phyloP scores from a whole-genome alignment of 345 rosid species.

The Cardiospermum halicacabum region DNA sequence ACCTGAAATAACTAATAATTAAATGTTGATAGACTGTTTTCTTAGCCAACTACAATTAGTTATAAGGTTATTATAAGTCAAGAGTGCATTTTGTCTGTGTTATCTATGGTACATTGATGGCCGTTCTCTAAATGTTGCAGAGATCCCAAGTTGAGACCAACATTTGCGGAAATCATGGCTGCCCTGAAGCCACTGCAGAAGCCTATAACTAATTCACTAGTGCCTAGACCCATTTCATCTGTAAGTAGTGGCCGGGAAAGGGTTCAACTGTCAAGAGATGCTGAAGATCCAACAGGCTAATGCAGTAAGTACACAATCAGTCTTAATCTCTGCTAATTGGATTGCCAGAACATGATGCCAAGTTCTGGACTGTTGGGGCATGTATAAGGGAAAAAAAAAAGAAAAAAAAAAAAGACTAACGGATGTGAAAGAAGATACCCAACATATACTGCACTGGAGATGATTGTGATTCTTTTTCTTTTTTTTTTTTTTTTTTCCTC shows the following conservation, averaged over 20 bases:
- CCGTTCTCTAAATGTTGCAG: slow-evolving; percentile 26
- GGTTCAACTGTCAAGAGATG: slow-evolving; percentile 17
- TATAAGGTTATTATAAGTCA: neutral
- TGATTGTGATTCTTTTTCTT: slow-evolving; percentile 27
- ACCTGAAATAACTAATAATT: too few species aligned
- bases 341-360: slow-evolving; percentile 13
- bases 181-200: slow-evolving; percentile 84
- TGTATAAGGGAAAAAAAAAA: slow-evolving; percentile 9
- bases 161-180: slow-evolving; percentile 85
- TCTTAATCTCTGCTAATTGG: neutral
- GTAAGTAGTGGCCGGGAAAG: slow-evolving; percentile 20
- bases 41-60: neutral
- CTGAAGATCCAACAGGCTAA: slow-evolving; percentile 23
- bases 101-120: slow-evolving; percentile 3
- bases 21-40: too few species aligned
- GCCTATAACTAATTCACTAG: slow-evolving; percentile 44
- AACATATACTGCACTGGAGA: slow-evolving; percentile 18
- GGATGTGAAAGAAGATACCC: slow-evolving; percentile 16
- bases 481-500: slow-evolving; percentile 18
- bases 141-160: slow-evolving; percentile 82
- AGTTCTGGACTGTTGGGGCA: slow-evolving; percentile 11
- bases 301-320: neutral
- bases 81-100: slow-evolving; percentile 1
- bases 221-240: slow-evolving; percentile 33
- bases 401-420: too few species aligned